Base-by-base conservation (phyloP, 2,329 filamentous ascomycete species). In the Myriosclerotinia curreyana region DNA sequence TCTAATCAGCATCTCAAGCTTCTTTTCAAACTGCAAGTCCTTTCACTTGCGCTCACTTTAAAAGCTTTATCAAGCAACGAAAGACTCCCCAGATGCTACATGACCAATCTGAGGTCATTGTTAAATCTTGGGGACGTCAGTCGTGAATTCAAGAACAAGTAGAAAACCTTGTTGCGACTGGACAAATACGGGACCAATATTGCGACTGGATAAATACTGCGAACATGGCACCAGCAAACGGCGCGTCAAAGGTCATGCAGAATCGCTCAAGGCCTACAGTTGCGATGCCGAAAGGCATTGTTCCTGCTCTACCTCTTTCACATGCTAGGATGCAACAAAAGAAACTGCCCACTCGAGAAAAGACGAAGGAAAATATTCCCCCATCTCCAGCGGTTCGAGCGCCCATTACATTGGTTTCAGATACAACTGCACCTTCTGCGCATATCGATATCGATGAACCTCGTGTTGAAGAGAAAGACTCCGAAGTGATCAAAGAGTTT, bases 81-180 rank as follows among this genome's bases (percentile, higher is more conserved):
- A 49, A 63, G 60, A 63, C 60, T 63, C 60, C 60, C 60, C 60
- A 63, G 60, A 63, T 63, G 60, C 60, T 50, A 58, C 60, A 63
- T 63, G 60, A 63, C 60, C 62, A 60, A 28, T 46, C 28, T 49
- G 58, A 64, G 73, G 74, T 74, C 71, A 71, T 70, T 69, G 74
- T 73, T 74, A 66, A 74, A 73, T 73, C 72, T 74, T 74, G 74
- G 74, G 73, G 74, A 75, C 71, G 73, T 74, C 74, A 68, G 66
- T 69, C 58, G 64, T 56, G 64, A 55, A 56, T 66, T 56, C 42
- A 59, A 63, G 59, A 51, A 54, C 64, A 60, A 55, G 55, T 65
- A 64, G 53, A 34, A 54, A 58, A 49, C 20, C 46, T 15, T 55
- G 44, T 62, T 65, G 40, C 55, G 34, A 51, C 54, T 51, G 56